Percentiles rank a stretch among this genome's conserved stretches.
These are phyloP conservation scores for Marvania coccoides DNA, from an alignment of 139 green algal species.

Conservation along the genomic window DNA sequence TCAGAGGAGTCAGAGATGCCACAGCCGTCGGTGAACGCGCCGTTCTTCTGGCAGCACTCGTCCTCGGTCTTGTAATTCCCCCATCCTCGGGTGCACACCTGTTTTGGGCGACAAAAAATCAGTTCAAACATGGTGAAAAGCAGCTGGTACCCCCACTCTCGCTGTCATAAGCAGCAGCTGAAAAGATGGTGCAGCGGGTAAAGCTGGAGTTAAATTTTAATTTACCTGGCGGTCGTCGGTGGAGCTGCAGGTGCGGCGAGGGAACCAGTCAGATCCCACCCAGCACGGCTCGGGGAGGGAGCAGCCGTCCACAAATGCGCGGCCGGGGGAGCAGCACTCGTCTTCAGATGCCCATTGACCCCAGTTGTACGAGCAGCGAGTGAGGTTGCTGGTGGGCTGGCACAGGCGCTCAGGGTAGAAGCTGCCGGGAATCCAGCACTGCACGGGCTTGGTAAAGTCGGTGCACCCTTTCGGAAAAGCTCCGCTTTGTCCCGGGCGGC, in stretches of 20 bases:
- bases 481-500: background rate
- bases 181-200: too few species aligned
- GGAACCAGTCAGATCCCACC: slow-evolving; percentile 2
- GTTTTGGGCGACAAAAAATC: too few species aligned
- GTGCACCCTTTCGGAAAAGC: slow-evolving; percentile 12
- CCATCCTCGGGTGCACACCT: slow-evolving; percentile 16
- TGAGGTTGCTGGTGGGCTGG: slow-evolving; percentile 1
- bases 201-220: too few species aligned
- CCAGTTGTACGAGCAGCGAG: slow-evolving; percentile 10
- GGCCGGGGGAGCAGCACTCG: slow-evolving; percentile 13
- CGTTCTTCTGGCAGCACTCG: slow-evolving; percentile 12
- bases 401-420: slow-evolving; percentile 6
- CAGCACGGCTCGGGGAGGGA: slow-evolving; percentile 11
- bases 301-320: slow-evolving; percentile 11
- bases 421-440: slow-evolving; percentile 3
- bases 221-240: slow-evolving; percentile 8
- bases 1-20: background rate
- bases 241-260: slow-evolving; percentile 1
- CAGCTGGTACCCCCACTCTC: too few species aligned
- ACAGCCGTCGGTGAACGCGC: slow-evolving; percentile 12
- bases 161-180: too few species aligned
- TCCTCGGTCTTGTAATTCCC: slow-evolving; percentile 7
- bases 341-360: slow-evolving; percentile 3
- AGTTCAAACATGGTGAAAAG: too few species aligned
- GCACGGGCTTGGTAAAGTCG: background rate